These are phyloP conservation scores for Phellopilus nigrolimitatus DNA, from an alignment of 1,284 basidiomycete species.

Conservation along the genomic window DNA sequence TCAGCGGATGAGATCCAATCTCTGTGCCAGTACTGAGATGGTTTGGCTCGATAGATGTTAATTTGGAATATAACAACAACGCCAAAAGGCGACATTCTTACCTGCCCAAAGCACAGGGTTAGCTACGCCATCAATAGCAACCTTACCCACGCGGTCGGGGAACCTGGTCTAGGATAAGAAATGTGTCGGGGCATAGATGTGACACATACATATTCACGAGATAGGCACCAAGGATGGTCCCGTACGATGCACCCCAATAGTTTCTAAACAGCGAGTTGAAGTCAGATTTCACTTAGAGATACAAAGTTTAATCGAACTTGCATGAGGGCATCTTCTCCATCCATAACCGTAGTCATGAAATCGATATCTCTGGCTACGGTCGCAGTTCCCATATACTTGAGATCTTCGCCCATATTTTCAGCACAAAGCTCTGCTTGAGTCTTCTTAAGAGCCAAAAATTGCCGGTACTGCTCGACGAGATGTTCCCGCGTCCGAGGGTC, in stretches of 20 bases:
- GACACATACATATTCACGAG: constrained; percentile 16
- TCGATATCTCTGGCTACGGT: constrained; percentile 41
- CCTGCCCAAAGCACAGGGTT: constrained; percentile 14
- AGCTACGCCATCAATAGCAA: constrained; percentile 20
- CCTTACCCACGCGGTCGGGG: constrained; percentile 17
- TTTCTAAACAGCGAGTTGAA: constrained; percentile 10
- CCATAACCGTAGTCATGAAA: constrained; percentile 35
- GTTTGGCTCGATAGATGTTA: not conserved
- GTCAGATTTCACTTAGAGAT: not conserved
- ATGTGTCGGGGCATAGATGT: not conserved
- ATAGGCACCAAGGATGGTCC: constrained; percentile 12
- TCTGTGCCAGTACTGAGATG: constrained; percentile 7
- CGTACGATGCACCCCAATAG: constrained; percentile 15
- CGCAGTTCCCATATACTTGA: constrained; percentile 40
- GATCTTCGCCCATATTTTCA: constrained; percentile 35
- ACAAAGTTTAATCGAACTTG: constrained; percentile 25
- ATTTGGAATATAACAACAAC: not conserved
- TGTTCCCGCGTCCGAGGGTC: constrained; percentile 26
- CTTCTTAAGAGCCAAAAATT: constrained; percentile 33
- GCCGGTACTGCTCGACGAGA: constrained; percentile 32
- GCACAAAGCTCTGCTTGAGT: constrained; percentile 34
- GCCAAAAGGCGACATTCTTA: not conserved
- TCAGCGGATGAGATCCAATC: not conserved
- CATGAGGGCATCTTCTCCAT: constrained; percentile 39
- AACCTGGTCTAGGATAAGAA: constrained; percentile 12